These are phyloP conservation scores for Scutellaria baicalensis DNA, from an alignment of 257 asterid species.

Conservation along the genomic window DNA sequence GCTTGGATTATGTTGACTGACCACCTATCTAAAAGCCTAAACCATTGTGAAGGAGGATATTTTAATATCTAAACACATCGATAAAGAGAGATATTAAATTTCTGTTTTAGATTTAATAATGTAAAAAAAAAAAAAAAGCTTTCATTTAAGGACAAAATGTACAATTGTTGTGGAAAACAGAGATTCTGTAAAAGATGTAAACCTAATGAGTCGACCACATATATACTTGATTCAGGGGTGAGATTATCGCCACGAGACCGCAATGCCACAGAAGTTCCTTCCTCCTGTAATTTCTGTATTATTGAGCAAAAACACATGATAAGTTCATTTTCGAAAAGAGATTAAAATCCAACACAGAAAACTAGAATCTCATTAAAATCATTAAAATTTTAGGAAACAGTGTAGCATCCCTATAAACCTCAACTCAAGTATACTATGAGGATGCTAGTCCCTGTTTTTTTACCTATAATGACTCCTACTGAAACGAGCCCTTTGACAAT, in stretches of 20 bases:
- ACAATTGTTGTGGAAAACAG: neutral
- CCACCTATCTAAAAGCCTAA: neutral
- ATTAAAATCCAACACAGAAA: neutral
- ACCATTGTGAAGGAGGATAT: neutral
- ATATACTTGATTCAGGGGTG: slow-evolving; percentile 31
- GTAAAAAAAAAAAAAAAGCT: neutral
- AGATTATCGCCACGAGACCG: slow-evolving; percentile 40
- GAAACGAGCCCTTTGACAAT: neutral
- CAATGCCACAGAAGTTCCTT: slow-evolving; percentile 37
- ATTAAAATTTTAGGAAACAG: neutral
- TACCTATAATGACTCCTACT: neutral
- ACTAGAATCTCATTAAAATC: too few species aligned
- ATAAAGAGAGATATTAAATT: neutral
- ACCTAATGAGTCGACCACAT: slow-evolving; percentile 49
- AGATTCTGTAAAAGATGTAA: neutral
- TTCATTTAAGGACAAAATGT: neutral
- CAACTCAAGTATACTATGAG: neutral
- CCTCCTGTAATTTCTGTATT: slow-evolving; percentile 37
- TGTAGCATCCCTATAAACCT: neutral
- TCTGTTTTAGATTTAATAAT: neutral
- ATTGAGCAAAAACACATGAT: slow-evolving; percentile 2
- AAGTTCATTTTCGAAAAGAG: neutral
- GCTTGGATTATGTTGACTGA: neutral
- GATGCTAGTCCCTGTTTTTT: neutral
- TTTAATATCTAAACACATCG: neutral